phyloP scores from a whole-genome alignment of 2,329 filamentous ascomycete genomes.

The Chrysosporium keratinophilum region DNA sequence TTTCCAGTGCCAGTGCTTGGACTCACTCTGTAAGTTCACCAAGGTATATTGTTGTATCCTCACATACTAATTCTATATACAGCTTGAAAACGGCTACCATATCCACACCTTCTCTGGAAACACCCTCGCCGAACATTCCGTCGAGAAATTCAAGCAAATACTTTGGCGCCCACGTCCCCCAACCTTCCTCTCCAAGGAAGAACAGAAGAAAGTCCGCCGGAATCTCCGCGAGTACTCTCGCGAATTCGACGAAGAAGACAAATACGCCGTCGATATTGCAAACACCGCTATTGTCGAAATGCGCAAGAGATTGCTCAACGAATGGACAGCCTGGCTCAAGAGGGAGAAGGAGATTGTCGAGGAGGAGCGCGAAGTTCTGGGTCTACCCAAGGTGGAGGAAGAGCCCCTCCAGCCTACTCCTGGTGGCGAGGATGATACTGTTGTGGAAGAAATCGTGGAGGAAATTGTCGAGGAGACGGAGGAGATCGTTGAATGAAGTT shows the following conservation, averaged over 20 bases:
- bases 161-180: conserved; percentile 84
- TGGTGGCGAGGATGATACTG: conserved; percentile 56
- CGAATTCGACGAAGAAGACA: conserved; percentile 89
- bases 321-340: conserved; percentile 81
- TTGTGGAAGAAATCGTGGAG: conserved; percentile 81
- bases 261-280: conserved; percentile 83
- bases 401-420: conserved; percentile 46
- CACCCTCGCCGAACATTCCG: conserved; percentile 74
- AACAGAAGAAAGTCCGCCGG: conserved; percentile 96
- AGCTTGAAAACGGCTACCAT: conserved; percentile 99
- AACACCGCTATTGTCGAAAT: conserved; percentile 89
- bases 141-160: conserved; percentile 98
- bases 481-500: conserved; percentile 50
- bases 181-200: conserved; percentile 87
- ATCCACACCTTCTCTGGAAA: conserved; percentile 94
- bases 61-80: conserved; percentile 13
- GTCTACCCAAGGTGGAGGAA: conserved; percentile 55
- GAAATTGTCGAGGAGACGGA: conserved; percentile 76
- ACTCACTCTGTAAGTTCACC: conserved; percentile 70
- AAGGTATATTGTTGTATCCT: background rate
- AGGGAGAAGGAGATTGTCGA: conserved; percentile 59
- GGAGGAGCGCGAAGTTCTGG: conserved; percentile 59
- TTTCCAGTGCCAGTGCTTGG: conserved; percentile 87
- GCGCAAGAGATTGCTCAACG: conserved; percentile 67
- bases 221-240: conserved; percentile 95